Evolutionary conservation across 2,329 filamentous ascomycete genomes (phyloP).

Genomic region (Bertia moriformis): DNA sequence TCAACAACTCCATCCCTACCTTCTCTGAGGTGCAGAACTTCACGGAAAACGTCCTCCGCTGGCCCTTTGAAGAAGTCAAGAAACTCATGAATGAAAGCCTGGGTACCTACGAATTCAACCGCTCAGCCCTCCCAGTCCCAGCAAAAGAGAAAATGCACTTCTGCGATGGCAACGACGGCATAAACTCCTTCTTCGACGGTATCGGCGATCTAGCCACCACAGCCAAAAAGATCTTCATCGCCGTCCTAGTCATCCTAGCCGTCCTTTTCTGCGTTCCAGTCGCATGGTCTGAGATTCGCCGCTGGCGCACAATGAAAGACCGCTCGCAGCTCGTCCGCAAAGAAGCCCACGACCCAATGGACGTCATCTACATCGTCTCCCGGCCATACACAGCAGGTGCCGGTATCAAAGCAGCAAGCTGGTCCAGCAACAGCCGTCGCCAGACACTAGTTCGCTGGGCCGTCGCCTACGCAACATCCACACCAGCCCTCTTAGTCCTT

Average conservation of each 20-base stretch:
- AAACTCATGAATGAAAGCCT: slow-evolving; percentile 69
- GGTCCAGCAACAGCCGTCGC: slow-evolving; percentile 43
- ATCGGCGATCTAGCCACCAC: slow-evolving; percentile 52
- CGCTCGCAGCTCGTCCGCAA: slow-evolving; percentile 51
- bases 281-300: slow-evolving; percentile 65
- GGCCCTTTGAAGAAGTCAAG: slow-evolving; percentile 61
- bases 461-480: slow-evolving; percentile 73
- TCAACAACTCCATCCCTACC: slow-evolving; percentile 32
- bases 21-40: slow-evolving; percentile 47
- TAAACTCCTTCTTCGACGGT: slow-evolving; percentile 69
- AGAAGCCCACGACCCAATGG: slow-evolving; percentile 64
- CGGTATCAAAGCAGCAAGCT: slow-evolving; percentile 57
- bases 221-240: slow-evolving; percentile 63
- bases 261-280: slow-evolving; percentile 63
- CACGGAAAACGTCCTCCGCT: slow-evolving; percentile 57
- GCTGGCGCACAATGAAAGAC: slow-evolving; percentile 60
- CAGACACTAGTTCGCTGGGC: slow-evolving; percentile 70
- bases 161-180: slow-evolving; percentile 57
- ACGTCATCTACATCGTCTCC: slow-evolving; percentile 76
- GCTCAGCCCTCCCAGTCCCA: slow-evolving; percentile 66
- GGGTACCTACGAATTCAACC: slow-evolving; percentile 64
- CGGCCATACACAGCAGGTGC: slow-evolving; percentile 60
- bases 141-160: slow-evolving; percentile 71
- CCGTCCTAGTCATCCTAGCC: slow-evolving; percentile 58
- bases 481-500: slow-evolving; percentile 73